A percentile compares a stretch with the other conserved stretches of the same genome.
Conservation (phyloP, 768 basidiomycete genomes). For the Suillus subalutaceus region DNA sequence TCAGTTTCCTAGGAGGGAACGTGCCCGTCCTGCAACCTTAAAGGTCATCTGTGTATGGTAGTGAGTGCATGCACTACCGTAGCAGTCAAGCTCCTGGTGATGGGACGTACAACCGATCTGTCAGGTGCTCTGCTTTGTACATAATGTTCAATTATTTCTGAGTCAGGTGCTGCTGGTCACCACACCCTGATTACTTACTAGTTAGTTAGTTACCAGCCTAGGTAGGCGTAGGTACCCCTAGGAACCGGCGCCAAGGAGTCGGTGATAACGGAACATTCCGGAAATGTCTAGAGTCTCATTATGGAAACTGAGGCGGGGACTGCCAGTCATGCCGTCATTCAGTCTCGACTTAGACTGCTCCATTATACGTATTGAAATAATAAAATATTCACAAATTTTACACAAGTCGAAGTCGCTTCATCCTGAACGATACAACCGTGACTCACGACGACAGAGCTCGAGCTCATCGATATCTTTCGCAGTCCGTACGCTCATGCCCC, state of each 20-base stretch:
- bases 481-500: background rate
- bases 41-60: background rate
- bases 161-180: background rate
- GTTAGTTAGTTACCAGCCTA: too few species aligned
- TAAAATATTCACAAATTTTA: background rate
- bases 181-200: too few species aligned
- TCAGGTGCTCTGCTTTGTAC: background rate
- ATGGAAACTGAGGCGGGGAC: background rate
- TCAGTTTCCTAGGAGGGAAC: background rate
- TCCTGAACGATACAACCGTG: background rate
- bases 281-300: background rate
- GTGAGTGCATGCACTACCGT: background rate
- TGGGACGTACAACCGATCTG: background rate
- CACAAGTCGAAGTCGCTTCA: background rate
- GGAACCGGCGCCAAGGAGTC: too few species aligned
- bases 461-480: background rate
- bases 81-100: background rate
- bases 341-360: background rate
- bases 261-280: constrained; percentile 1
- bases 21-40: background rate
- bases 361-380: background rate
- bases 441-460: background rate
- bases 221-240: too few species aligned
- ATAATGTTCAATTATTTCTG: background rate
- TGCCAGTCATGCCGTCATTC: background rate